These are phyloP conservation scores for Leishmania amazonensis DNA, from an alignment of 208 protist species.

Conservation along the genomic window DNA sequence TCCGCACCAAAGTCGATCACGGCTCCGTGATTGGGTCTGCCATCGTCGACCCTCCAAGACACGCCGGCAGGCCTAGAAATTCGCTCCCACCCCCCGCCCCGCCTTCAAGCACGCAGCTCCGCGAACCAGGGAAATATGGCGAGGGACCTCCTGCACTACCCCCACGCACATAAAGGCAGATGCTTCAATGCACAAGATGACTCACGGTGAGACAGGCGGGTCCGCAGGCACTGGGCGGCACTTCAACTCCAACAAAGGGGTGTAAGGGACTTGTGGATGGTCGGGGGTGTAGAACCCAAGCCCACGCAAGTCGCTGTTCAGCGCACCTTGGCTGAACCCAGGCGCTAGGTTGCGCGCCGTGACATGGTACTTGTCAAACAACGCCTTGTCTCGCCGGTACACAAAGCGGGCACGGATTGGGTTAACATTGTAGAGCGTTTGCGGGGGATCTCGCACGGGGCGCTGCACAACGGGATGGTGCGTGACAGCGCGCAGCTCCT, in stretches of 20 bases:
- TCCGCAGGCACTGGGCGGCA: conserved; percentile 1
- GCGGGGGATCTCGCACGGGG: conserved; percentile 57
- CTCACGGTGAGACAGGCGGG: not conserved
- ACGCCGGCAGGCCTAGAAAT: not conserved
- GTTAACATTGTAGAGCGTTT: conserved; percentile 66
- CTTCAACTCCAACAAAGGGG: conserved; percentile 14
- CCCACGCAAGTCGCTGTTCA: conserved; percentile 75
- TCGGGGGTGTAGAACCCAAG: conserved; percentile 89
- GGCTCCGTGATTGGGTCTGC: not conserved
- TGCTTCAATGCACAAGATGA: not conserved
- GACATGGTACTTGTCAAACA: conserved; percentile 90
- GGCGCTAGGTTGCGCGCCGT: conserved; percentile 77
- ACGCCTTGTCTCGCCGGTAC: conserved; percentile 86
- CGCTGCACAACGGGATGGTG: conserved; percentile 48
- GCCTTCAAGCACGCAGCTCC: not conserved
- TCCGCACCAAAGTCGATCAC: not conserved
- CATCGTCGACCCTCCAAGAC: not conserved
- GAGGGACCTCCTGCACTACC: not conserved
- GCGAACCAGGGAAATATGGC: not conserved
- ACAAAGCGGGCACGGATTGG: conserved; percentile 67
- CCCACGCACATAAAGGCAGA: not conserved
- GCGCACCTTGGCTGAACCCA: conserved; percentile 80
- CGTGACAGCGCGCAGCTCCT: conserved; percentile 69
- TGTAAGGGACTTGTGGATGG: conserved; percentile 80
- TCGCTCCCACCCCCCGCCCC: not conserved